Conservation (phyloP, 2,329 filamentous ascomycete species). For the Cercospora zeae-maydis region DNA sequence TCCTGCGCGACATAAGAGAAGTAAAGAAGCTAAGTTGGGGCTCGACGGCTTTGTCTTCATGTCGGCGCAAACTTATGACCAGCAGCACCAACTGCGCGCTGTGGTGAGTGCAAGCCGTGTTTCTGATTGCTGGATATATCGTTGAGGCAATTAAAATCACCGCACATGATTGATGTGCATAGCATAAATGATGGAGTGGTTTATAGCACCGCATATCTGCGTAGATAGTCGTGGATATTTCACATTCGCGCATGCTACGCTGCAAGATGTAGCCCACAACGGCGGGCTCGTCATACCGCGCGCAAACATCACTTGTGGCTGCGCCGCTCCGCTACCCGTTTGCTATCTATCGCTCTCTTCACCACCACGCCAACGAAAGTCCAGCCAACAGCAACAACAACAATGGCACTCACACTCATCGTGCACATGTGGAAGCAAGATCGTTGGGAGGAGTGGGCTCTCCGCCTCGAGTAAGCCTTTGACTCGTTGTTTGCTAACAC, state of each 20-base stretch:
- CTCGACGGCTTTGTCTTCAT: background rate
- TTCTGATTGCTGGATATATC: background rate
- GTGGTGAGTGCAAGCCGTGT: background rate
- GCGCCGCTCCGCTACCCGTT: background rate
- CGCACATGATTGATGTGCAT: background rate
- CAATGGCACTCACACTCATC: background rate
- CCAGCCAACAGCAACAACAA: background rate
- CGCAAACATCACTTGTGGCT: background rate
- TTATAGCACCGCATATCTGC: background rate
- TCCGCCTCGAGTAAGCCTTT: background rate
- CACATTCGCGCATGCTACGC: background rate
- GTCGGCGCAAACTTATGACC: background rate
- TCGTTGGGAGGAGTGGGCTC: background rate
- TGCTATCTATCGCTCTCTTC: background rate
- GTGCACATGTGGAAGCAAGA: background rate
- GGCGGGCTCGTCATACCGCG: background rate
- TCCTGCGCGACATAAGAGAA: background rate
- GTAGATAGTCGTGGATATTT: background rate
- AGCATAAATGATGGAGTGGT: background rate
- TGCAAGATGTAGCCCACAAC: background rate
- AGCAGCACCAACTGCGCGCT: background rate
- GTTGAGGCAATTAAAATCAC: background rate
- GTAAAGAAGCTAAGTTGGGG: background rate
- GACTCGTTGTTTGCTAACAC: background rate
- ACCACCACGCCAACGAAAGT: background rate